phyloP scores from a whole-genome alignment of 2,329 filamentous ascomycete genomes.

The Rutstroemia sydowiana region DNA sequence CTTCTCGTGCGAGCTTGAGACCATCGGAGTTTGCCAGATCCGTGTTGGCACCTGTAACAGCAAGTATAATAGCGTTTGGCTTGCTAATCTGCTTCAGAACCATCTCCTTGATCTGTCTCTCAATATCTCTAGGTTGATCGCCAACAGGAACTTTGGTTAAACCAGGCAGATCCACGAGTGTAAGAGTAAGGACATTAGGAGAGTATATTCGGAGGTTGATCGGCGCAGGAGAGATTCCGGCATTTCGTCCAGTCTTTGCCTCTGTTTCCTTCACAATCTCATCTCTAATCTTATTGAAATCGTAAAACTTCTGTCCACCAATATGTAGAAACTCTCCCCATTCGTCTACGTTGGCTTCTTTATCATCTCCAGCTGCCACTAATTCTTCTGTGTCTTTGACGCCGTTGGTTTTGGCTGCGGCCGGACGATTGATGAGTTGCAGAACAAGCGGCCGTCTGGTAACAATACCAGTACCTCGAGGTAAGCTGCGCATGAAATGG shows the following conservation, averaged over 20 bases:
- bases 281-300: constrained; percentile 97
- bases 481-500: constrained; percentile 53
- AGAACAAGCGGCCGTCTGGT: constrained; percentile 93
- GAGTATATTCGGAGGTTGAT: constrained; percentile 99
- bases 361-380: constrained; percentile 58
- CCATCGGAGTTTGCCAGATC: constrained; percentile 99
- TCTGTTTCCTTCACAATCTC: constrained; percentile 97
- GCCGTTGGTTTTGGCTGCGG: constrained; percentile 62
- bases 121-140: constrained; percentile 93
- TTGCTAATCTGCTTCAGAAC: constrained; percentile 98
- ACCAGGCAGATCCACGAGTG: constrained; percentile 91
- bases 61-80: constrained; percentile 94
- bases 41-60: constrained; percentile 92
- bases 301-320: constrained; percentile 92
- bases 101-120: constrained; percentile 95
- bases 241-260: constrained; percentile 91
- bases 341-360: constrained; percentile 85
- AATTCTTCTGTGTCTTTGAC: constrained; percentile 51
- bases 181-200: constrained; percentile 93
- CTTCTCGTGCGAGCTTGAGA: constrained; percentile 89
- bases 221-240: constrained; percentile 89
- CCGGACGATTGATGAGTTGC: constrained; percentile 88
- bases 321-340: constrained; percentile 99
- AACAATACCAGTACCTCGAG: constrained; percentile 94
- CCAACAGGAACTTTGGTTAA: constrained; percentile 95